Evolutionary conservation across 2,329 filamentous ascomycete genomes (phyloP), one percentile per base, ranked within the genome.

Genomic region (Pseudocercospora fuligena): DNA sequence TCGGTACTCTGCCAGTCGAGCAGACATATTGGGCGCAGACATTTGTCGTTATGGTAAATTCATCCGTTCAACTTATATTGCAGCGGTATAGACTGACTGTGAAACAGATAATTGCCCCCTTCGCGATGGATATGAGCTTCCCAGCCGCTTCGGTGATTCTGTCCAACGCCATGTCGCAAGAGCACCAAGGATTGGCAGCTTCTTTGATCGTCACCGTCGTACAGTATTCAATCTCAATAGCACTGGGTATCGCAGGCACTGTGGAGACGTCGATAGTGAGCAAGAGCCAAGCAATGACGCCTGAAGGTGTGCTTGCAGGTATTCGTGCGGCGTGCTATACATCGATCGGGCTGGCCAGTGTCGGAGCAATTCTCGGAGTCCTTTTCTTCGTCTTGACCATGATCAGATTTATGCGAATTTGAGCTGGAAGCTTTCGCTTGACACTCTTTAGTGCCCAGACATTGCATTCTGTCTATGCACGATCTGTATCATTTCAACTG

Each of bases 181-280:
- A 84, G 59, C 80, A 84, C 56, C 83, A 86, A 69, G 84, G 84
- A 3, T 78, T 85, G 9, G 83, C 83, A 0, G 83, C 83, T 0
- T 86, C 83, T 7, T 75, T 91, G 2, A 85, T 90, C 29, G 87
- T 84, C 62, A 90, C 89, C 0, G 81, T 89, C 11, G 86, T 91
- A 68, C 90, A 92, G 75, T 91, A 91, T 73, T 85, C 85, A 66
- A 90, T 91, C 49, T 87, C 86, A 1, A 77, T 91, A 5, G 88
- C 86, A 0, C 80, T 92, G 0, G 89, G 89, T 0, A 83, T 92
- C 51, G 88, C 89, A 0, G 88, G 87, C 0, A 90, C 87, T 0
- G 84, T 90, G 2, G 87, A 90, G 72, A 76, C 76, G 1, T 75
- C 83, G 25, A 78, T 84, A 19, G 79, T 78, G 33, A 66, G 78